Conservation (phyloP, 805 yeast species). For the Metschnikowia chrysomelidarum region DNA sequence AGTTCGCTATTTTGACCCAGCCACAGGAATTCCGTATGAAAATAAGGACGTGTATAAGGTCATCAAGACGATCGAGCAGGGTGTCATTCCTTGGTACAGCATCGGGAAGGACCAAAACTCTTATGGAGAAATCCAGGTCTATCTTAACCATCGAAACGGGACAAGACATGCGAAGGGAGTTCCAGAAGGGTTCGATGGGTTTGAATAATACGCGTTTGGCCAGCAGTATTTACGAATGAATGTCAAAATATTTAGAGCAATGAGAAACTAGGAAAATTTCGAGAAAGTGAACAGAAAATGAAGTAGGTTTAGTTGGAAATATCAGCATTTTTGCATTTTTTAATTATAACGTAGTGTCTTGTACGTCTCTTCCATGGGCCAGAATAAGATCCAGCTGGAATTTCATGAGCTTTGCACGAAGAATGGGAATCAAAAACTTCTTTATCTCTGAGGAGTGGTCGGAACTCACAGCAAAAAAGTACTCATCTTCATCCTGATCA, state of each 20-base stretch:
- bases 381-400: slow-evolving; percentile 63
- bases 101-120: slow-evolving; percentile 51
- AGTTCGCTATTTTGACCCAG: slow-evolving; percentile 85
- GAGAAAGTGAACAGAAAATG: neutral
- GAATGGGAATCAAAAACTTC: slow-evolving; percentile 50
- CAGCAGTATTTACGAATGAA: neutral
- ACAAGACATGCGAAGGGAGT: slow-evolving; percentile 78
- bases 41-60: slow-evolving; percentile 78
- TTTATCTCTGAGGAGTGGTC: slow-evolving; percentile 43
- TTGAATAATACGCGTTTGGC: neutral
- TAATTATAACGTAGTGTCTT: slow-evolving; percentile 36
- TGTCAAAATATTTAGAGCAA: neutral
- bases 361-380: slow-evolving; percentile 63
- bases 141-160: slow-evolving; percentile 48
- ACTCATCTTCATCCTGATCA: slow-evolving; percentile 70
- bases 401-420: slow-evolving; percentile 45
- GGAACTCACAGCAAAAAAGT: slow-evolving; percentile 46
- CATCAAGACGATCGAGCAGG: slow-evolving; percentile 48
- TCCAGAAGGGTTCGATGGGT: slow-evolving; percentile 73
- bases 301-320: neutral
- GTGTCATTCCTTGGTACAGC: slow-evolving; percentile 52
- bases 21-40: slow-evolving; percentile 81
- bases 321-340: neutral
- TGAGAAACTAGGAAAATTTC: slow-evolving; percentile 1
- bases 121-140: slow-evolving; percentile 46